phyloP scores from a whole-genome alignment of 768 basidiomycete species.

The Macrolepiota dolichaula region DNA sequence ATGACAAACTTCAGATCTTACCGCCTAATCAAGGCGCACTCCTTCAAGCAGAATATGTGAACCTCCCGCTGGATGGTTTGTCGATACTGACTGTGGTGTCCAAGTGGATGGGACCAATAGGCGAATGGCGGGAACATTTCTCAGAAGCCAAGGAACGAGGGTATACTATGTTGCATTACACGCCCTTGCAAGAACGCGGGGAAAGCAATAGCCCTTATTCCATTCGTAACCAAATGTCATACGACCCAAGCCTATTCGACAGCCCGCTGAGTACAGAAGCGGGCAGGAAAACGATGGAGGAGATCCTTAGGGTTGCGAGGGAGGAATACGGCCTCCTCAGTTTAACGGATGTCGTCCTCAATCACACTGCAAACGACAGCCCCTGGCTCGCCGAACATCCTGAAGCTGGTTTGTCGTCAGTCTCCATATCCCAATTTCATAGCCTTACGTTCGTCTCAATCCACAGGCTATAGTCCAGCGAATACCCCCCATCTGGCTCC shows the following conservation, averaged over 20 bases:
- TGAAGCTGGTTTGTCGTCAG: constrained; percentile 73
- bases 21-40: constrained; percentile 50
- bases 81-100: constrained; percentile 89
- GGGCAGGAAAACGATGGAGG: constrained; percentile 55
- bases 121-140: constrained; percentile 77
- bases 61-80: constrained; percentile 84
- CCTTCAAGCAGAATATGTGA: constrained; percentile 48
- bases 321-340: constrained; percentile 88
- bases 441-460: not conserved
- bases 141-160: constrained; percentile 83
- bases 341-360: constrained; percentile 93
- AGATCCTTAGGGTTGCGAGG: constrained; percentile 65
- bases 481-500: constrained; percentile 91
- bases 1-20: constrained; percentile 46
- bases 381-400: constrained; percentile 91
- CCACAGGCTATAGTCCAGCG: constrained; percentile 78
- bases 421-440: not conserved
- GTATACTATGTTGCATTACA: constrained; percentile 98
- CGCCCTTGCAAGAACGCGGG: constrained; percentile 91
- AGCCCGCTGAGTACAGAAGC: constrained; percentile 36
- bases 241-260: constrained; percentile 73
- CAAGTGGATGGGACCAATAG: constrained; percentile 94
- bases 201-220: constrained; percentile 91
- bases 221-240: constrained; percentile 81
- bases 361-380: constrained; percentile 95